Evolutionary conservation across 768 basidiomycete genomes (phyloP).

Genomic region (Scleroderma bovista): DNA sequence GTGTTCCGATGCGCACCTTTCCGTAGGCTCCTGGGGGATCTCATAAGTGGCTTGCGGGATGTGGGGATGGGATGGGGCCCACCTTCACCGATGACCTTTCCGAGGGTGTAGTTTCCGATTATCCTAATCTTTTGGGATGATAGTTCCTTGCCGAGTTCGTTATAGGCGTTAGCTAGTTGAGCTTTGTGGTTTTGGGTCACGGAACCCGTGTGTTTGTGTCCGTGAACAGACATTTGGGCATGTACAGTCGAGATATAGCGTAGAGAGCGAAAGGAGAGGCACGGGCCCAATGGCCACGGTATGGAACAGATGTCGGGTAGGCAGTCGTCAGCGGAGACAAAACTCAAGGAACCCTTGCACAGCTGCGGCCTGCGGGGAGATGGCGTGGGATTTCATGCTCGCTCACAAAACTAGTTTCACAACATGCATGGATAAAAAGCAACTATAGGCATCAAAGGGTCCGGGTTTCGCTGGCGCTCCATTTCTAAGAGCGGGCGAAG

Average conservation of each 20-base stretch:
- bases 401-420: background rate
- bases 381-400: background rate
- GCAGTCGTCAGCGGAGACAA: slow-evolving; percentile 2
- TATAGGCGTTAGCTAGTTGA: slow-evolving; percentile 91
- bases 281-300: slow-evolving; percentile 29
- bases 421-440: background rate
- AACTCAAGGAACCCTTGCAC: too few species aligned
- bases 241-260: slow-evolving; percentile 25
- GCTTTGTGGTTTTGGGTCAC: slow-evolving; percentile 75
- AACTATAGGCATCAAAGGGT: slow-evolving; percentile 7
- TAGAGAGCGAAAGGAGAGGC: slow-evolving; percentile 29
- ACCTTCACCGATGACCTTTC: slow-evolving; percentile 96
- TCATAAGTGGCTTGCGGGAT: slow-evolving; percentile 17
- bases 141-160: slow-evolving; percentile 94
- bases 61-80: slow-evolving; percentile 18
- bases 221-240: slow-evolving; percentile 42
- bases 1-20: slow-evolving; percentile 90
- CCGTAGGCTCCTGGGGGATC: slow-evolving; percentile 78
- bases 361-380: background rate
- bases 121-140: slow-evolving; percentile 87
- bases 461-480: slow-evolving; percentile 14
- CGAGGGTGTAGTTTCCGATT: slow-evolving; percentile 91
- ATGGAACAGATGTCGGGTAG: slow-evolving; percentile 9
- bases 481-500: slow-evolving; percentile 7
- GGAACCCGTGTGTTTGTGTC: slow-evolving; percentile 58